Percentiles rank a stretch among this genome's conserved stretches.
Conservation (phyloP, 495 filamentous ascomycete species). For the Pyrenula aspistea region DNA sequence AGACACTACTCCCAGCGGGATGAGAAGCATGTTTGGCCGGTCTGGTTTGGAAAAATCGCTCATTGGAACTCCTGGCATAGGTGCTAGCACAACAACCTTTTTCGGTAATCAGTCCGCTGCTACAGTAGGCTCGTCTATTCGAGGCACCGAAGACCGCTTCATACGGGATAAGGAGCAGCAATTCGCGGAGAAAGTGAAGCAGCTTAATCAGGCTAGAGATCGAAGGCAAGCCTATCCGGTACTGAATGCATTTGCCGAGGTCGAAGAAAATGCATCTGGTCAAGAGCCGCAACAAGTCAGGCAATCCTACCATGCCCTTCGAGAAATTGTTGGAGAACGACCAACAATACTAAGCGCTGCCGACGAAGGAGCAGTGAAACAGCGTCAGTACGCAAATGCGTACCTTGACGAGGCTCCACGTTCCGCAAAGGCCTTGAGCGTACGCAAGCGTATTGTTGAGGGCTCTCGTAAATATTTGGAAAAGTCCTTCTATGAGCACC, state of each 20-base stretch:
- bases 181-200: constrained; percentile 63
- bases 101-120: constrained; percentile 60
- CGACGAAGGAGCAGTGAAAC: constrained; percentile 44
- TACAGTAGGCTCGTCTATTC: constrained; percentile 21
- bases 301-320: constrained; percentile 67
- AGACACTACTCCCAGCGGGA: constrained; percentile 19
- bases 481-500: constrained; percentile 54
- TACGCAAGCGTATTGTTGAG: constrained; percentile 64
- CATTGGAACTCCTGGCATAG: constrained; percentile 60
- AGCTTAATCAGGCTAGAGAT: constrained; percentile 62
- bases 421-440: constrained; percentile 42
- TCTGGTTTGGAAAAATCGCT: constrained; percentile 67
- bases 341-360: constrained; percentile 36
- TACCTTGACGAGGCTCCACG: constrained; percentile 63
- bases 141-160: constrained; percentile 55
- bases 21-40: constrained; percentile 57
- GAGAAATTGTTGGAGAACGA: constrained; percentile 58
- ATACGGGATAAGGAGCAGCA: constrained; percentile 67
- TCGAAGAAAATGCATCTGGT: constrained; percentile 56
- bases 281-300: constrained; percentile 57
- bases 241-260: constrained; percentile 55
- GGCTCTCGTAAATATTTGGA: constrained; percentile 71
- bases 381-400: constrained; percentile 60
- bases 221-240: constrained; percentile 52
- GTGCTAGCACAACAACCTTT: constrained; percentile 38